Evolutionary conservation across 2,329 filamentous ascomycete genomes (phyloP), one percentile per base, ranked within the genome.

Genomic region (Cytospora schulzeri): DNA sequence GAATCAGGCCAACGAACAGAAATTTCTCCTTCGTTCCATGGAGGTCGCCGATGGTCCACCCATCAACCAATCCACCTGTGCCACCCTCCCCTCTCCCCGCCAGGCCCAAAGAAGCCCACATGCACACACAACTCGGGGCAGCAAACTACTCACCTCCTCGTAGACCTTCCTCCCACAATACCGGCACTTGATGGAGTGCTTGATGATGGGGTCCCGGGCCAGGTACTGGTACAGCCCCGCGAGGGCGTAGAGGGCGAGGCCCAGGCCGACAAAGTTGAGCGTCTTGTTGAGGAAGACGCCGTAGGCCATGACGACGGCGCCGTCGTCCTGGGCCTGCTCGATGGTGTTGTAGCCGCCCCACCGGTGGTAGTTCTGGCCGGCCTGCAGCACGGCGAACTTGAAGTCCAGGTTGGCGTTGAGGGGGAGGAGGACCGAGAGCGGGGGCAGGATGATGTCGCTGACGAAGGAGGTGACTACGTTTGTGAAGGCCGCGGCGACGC

Each of bases 401-500:
- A 91, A 85, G 71, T 90, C 87, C 71, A 92, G 82, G 72, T 92
- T 92, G 68, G 85, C 85, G 70, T 89, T 84, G 63, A 92, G 77
- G 57, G 90, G 90, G 5, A 91, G 82, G 26, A 92, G 77, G 51
- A 92, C 77, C 2, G 89, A 90, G 31, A 92, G 78, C 0, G 90
- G 81, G 6, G 90, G 90, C 67, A 92, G 83, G 54, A 92, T 77
- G 38, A 92, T 84, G 70, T 91, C 88, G 66, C 83, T 85, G 60
- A 92, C 88, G 71, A 92, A 88, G 11, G 86, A 89, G 64, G 88
- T 91, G 63, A 91, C 88, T 55, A 91, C 81, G 63, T 86, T 82
- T 4, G 89, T 91, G 73, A 92, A 92, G 31, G 88, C 84, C 61
- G 87, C 83, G 15, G 89, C 90, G 60, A 92, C 82, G 69, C 88